Conservation (phyloP, 306 rosid genomes). For the Sophora flavescens region DNA sequence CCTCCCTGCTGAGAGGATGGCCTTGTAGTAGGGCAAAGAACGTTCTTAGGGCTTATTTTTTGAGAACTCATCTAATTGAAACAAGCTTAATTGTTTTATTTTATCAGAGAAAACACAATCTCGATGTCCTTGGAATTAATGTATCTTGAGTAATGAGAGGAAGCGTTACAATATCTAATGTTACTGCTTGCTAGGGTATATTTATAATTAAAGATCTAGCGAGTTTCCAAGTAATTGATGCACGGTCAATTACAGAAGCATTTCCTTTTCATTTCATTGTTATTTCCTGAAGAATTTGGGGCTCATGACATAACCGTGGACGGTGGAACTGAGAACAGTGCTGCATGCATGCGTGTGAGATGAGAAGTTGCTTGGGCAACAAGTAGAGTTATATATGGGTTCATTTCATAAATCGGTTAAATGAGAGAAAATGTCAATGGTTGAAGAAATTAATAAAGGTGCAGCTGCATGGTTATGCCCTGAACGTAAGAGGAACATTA, state of each 20-base stretch:
- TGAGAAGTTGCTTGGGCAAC: neutral
- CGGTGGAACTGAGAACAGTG: neutral
- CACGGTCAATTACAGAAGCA: neutral
- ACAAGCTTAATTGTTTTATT: neutral
- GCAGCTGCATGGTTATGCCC: neutral
- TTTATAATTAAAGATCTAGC: neutral
- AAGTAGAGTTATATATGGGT: neutral
- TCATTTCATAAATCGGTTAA: neutral
- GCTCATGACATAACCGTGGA: neutral
- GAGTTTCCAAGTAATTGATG: neutral
- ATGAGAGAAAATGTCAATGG: neutral
- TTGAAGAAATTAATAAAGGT: neutral
- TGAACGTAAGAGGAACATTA: neutral
- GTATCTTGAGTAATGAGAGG: no score
- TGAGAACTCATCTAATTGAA: neutral
- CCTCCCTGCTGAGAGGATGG: conserved; percentile 2
- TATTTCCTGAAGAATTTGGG: neutral
- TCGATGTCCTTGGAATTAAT: neutral
- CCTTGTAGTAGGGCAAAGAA: conserved; percentile 27
- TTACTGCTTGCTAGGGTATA: neutral
- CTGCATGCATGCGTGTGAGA: neutral
- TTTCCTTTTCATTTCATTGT: neutral
- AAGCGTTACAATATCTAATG: neutral
- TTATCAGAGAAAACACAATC: neutral
- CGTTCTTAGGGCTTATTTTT: neutral